These are phyloP conservation scores for Aegilops speltoides DNA, from an alignment of 176 grass and related monocot species.

Conservation along the genomic window DNA sequence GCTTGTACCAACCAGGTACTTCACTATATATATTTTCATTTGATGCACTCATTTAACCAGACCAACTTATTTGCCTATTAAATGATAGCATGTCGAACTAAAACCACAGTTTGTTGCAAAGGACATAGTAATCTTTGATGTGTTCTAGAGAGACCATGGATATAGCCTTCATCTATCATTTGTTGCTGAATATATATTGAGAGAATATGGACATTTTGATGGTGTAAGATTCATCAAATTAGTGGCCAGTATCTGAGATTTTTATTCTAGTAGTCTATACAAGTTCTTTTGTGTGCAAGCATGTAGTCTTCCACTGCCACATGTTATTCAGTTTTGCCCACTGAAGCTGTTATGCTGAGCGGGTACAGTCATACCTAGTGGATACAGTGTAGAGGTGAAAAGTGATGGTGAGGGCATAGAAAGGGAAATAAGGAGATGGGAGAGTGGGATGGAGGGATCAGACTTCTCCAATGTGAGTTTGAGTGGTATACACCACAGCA, in stretches of 20 bases:
- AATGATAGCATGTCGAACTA: constrained; percentile 8
- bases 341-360: neutral
- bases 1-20: constrained; percentile 89
- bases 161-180: constrained; percentile 1
- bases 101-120: neutral
- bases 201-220: neutral
- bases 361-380: neutral
- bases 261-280: neutral
- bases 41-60: constrained; percentile 59
- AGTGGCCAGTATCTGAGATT: neutral
- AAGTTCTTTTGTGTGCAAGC: neutral
- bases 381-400: neutral
- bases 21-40: neutral
- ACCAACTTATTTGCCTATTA: neutral
- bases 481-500: neutral
- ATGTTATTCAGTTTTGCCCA: neutral
- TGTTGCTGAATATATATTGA: neutral
- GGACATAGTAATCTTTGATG: neutral
- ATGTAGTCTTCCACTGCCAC: neutral
- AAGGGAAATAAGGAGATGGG: neutral
- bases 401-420: neutral
- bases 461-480: neutral
- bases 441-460: neutral
- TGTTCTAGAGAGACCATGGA: neutral
- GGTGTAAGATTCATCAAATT: neutral